Evolutionary conservation across 202 grass and related monocot genomes (phyloP), one percentile per base, ranked within the genome.

Genomic region (Miscanthus sacchariflorus): DNA sequence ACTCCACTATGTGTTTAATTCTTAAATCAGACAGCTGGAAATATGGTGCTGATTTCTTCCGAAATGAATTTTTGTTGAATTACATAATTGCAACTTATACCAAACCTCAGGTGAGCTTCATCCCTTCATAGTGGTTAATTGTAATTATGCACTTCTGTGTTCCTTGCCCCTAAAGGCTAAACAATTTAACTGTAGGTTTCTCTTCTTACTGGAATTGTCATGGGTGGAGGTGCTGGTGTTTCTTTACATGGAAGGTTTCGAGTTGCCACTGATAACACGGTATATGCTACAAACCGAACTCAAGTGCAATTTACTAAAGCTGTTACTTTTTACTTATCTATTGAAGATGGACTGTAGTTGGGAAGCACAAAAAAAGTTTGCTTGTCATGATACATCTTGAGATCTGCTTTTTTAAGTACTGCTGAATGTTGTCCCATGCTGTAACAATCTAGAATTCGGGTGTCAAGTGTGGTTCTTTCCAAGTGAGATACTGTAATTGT

Each of bases 201-300:
- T n/a, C n/a, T n/a, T n/a, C n/a, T n/a, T n/a, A n/a, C n/a, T n/a
- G 92, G 94, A 85, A 99, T 96, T 77, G 90, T 90, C 86, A 93
- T 99, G 92, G 97, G 97, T 65, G 94, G 92, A 88, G 97, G 97
- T 43, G 96, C 93, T 77, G 97, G 97, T 91, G 77, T 99, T 80
- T 99, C 97, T 72, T 86, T 99, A 88, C 97, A 99, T 63, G 97
- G 97, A 80, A 96, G 76, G 83, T 99, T 99, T 91, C 85, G 88
- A 45, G 89, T 99, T 89, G 97, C 49, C 74, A 96, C 92, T 23
- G 97, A 96, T 43, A 96, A 93, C 86, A 96, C 97, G 27, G 97
- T 99, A 96, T 85, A 63, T 50, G 27, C 39, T 71, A 85, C 30
- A 18, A 48, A 82, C 59, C 59, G 48, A 50, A 46, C 33, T 67